These are phyloP conservation scores for Aphanomyces cochlioides DNA, from an alignment of 352 stramenopile genomes.

Conservation along the genomic window DNA sequence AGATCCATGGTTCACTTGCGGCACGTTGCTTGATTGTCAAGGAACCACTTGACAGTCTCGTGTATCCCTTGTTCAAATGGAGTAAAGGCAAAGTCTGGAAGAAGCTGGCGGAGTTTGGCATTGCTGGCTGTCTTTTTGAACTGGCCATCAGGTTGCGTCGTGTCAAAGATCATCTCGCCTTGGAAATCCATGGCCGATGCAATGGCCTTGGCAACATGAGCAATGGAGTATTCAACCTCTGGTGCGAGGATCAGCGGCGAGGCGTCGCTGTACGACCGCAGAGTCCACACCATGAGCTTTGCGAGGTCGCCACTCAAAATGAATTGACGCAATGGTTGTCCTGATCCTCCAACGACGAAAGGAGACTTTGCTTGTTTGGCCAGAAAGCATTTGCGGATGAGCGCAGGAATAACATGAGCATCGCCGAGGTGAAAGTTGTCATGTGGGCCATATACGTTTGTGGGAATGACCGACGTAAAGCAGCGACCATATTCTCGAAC, in stretches of 20 bases:
- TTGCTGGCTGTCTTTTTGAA: constrained; percentile 99
- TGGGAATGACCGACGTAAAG: constrained; percentile 99
- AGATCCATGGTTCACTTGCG: background rate
- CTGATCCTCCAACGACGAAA: constrained; percentile 95
- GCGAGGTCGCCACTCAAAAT: constrained; percentile 96
- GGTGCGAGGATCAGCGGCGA: constrained; percentile 96
- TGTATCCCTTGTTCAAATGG: constrained; percentile 82
- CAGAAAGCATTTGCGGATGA: constrained; percentile 98
- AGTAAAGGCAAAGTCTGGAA: constrained; percentile 95
- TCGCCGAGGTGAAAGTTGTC: constrained; percentile 98
- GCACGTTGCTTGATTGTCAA: constrained; percentile 21
- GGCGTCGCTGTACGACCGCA: constrained; percentile 75
- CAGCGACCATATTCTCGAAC: constrained; percentile 93
- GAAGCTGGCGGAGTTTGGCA: constrained; percentile 87
- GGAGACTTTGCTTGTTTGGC: constrained; percentile 87
- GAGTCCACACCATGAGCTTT: constrained; percentile 86
- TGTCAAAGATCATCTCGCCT: constrained; percentile 88
- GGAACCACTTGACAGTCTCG: constrained; percentile 55
- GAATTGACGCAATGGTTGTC: constrained; percentile 95
- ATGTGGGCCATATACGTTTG: constrained; percentile 98
- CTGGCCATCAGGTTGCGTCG: constrained; percentile 95
- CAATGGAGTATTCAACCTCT: constrained; percentile 94
- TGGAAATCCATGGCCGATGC: constrained; percentile 74
- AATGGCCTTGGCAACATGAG: constrained; percentile 86
- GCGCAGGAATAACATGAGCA: constrained; percentile 96